Base-by-base conservation (phyloP, 2,329 filamentous ascomycete genomes). In the Trichoderma guizhouense region DNA sequence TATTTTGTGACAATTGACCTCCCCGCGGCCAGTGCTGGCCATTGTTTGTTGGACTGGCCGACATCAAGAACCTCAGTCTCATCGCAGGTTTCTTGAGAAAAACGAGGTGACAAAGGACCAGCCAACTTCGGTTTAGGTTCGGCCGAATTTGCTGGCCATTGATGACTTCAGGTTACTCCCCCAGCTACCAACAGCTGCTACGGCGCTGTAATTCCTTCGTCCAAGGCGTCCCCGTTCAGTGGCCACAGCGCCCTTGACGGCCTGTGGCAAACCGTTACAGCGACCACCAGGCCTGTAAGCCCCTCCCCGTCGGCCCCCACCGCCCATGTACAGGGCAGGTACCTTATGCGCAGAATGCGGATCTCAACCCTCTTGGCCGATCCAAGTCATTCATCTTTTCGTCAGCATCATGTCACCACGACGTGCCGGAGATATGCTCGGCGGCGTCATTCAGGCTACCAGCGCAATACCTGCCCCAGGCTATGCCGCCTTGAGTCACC, bases 371-470 rank as follows among this genome's bases (percentile, higher is more conserved):
- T 53, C 30, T 36, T 64, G 62, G 43, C 62, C 62, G 62, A 55
- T 53, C 62, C 64, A 67, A 58, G 21, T 67, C 14, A 69, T 58
- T 30, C 32, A 34, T 24, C 39, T 51, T 53, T 69, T 62, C 66
- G 66, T 69, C 66, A 69, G 66, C 66, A 69, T 69, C 66, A 62
- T 69, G 66, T 69, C 66, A 69, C 60, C n/a, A 57, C 57, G 32
- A 24, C 28, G 28, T 34, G 28, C 47, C 63, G 63, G 43, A 55
- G 21, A 30, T 32, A 65, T 51, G 39, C 28, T 65, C 62, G 39
- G 30, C 32, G 63, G 21, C 47, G 64, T 67, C 64, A 26, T 15
- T 15, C 7, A 58, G 51, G 24, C 32, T 47, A 65, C 53, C 53
- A 58, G 57, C 32, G 18, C 15, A 18, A 36, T 55, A 36, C 63